Evolutionary conservation across 495 filamentous ascomycete genomes (phyloP).

Genomic region (Pseudoneurospora amorphoporcata): DNA sequence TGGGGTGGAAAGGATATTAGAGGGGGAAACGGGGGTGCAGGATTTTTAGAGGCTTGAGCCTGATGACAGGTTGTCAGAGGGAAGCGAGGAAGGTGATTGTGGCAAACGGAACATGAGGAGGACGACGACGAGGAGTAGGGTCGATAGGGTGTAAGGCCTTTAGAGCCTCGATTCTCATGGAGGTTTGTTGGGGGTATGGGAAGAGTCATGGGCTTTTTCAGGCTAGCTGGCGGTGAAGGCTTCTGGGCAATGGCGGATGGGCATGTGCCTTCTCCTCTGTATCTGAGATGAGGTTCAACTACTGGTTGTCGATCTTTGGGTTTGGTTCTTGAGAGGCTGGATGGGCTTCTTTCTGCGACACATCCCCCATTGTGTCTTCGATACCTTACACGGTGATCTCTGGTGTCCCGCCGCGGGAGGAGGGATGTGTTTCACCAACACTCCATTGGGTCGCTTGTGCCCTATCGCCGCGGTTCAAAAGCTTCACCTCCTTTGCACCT

Average conservation of each 20-base stretch:
- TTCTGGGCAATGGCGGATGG: neutral
- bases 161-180: constrained; percentile 23
- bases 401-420: neutral
- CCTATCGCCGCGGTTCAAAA: neutral
- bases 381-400: neutral
- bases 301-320: neutral
- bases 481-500: neutral
- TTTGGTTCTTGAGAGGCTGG: neutral
- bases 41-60: constrained; percentile 48
- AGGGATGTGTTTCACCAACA: neutral
- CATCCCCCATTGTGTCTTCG: neutral
- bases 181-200: neutral
- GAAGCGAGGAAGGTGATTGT: neutral
- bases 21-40: constrained; percentile 70
- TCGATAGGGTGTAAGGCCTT: constrained; percentile 58
- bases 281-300: neutral
- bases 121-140: too few relatives aligned
- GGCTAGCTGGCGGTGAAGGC: neutral
- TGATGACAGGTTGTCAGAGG: neutral
- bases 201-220: neutral
- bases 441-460: neutral
- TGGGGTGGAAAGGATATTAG: constrained; percentile 25
- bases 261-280: neutral
- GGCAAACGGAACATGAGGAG: too few relatives aligned
- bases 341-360: neutral